Base-by-base conservation (phyloP, 129 eudicot species). In the Mikania micrantha region DNA sequence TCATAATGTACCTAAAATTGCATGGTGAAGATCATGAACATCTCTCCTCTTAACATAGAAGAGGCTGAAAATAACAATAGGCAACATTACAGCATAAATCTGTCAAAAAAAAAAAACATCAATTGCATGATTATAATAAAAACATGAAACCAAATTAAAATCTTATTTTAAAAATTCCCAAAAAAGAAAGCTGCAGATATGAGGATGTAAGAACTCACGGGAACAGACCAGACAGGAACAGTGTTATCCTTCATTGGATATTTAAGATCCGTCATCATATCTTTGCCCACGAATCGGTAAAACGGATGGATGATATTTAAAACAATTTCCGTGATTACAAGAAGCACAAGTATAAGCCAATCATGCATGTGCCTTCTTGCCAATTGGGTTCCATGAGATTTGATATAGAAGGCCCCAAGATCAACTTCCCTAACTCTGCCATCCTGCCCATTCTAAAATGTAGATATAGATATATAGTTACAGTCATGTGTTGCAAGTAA, bases 191-290 rank as follows among this genome's bases (percentile, higher is more conserved):
- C 11, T 56, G 36, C 9, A 56, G 38, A 56, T 27, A 17, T 4
- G 28, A 59, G 24, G 24, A 44, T 41, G 56, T 9, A 19, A 41
- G 34, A 50, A 79, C 97, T 91, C 70, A 87, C 97, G 16, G 97
- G 97, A 81, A 91, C 93, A 2, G 93, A 77, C 97, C 95, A 91
- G 8, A 81, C 65, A 0, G 97, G 97, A 17, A 91, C 97, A 0
- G 95, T 91, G 74, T 91, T 91, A 8, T 76, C 84, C 71, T 85
- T 91, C 85, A 85, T 76, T 22, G 97, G 97, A 70, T 85, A 91
- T 76, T 16, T 87, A 45, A 91, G 90, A 68, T 91, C 97, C 0
- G 58, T 50, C 93, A 91, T 81, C 97, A 91, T 91, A 74, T 75
- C 95, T 75, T 77, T 22, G 21, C 93, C 87, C 72, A 87, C 93